Evolutionary conservation across 2,329 filamentous ascomycete species (phyloP), one percentile per base, ranked within the genome.

Genomic region (Aureobasidium sp.): DNA sequence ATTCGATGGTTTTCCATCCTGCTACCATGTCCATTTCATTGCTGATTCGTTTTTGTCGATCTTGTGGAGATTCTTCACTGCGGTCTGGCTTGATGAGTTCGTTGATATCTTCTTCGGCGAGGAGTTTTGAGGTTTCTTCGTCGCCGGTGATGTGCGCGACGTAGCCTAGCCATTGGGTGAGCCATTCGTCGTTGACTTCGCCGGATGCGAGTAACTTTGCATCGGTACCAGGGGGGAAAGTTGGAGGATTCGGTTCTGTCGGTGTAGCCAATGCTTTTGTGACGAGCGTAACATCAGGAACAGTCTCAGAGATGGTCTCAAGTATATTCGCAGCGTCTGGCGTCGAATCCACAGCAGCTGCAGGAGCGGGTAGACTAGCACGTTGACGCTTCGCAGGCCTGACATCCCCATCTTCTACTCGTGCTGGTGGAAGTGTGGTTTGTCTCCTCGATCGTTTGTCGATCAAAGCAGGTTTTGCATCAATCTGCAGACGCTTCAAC

Each of bases 51-150:
- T 42, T 48, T 29, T 51, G 47, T 33, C 59, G 45, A 13, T 62
- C 59, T 43, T 62, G 31, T 6, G 23, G 6, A 2, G 47, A 43
- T 43, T 62, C 59, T 9, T 53, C 13, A 4, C 47, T 51, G 47
- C 59, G 59, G 16, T 62, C 59, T n/a, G 59, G 59, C 15, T 43
- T 51, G 47, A 62, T 43, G 38, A 62, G 59, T 38, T 64, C 38
- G 27, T 36, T 42, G n/a, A 27, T 40, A 40, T 55, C 45, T 62
- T 53, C 59, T 25, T 51, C 48, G 15, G 58, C 38, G 1, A 64
- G 29, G 4, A 55, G 29, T 27, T n/a, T 55, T 27, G 40, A 54
- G 11, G 60, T 64, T n/a, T 64, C 48, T 15, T 64, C 60, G 40
- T 64, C 60, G 27, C 60, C 60, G 29, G 50, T 55, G 23, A 55